Evolutionary conservation across 768 basidiomycete genomes (phyloP).

Genomic region (Amanita brunnescens): DNA sequence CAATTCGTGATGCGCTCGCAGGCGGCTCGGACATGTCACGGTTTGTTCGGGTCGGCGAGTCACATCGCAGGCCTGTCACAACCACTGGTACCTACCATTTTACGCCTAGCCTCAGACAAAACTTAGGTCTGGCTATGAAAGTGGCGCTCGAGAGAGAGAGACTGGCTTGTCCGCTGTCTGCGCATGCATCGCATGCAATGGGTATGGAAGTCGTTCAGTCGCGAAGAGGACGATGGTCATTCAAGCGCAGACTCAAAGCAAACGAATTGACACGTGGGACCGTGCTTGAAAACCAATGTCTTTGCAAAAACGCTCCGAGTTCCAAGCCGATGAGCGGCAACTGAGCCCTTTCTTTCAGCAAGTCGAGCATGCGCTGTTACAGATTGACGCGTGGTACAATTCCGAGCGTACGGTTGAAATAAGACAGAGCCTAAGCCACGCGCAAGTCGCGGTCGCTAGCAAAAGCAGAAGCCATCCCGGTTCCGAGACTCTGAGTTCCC

Average conservation of each 20-base stretch:
- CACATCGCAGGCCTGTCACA: neutral
- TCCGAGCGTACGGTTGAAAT: slow-evolving; percentile 17
- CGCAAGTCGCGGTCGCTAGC: no score
- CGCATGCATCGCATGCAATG: slow-evolving; percentile 38
- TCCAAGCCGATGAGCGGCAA: slow-evolving; percentile 5
- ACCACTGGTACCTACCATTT: neutral
- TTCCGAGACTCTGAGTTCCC: no score
- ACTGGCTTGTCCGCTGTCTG: slow-evolving; percentile 39
- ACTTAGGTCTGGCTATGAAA: slow-evolving; percentile 36
- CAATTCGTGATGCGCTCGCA: no score
- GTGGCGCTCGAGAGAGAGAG: slow-evolving; percentile 28
- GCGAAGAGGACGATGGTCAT: neutral
- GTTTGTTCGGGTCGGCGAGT: no score
- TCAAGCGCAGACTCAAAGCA: slow-evolving; percentile 21
- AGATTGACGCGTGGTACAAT: slow-evolving; percentile 14
- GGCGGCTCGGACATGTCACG: no score
- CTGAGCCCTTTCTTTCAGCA: slow-evolving; percentile 22
- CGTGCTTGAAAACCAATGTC: slow-evolving; percentile 23
- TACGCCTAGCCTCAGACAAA: slow-evolving; percentile 30
- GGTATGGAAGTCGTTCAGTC: slow-evolving; percentile 20
- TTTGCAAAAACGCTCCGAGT: slow-evolving; percentile 23
- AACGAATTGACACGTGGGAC: slow-evolving; percentile 20
- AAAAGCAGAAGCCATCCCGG: no score
- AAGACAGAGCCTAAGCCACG: no score
- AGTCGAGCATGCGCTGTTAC: slow-evolving; percentile 25